Evolutionary conservation across 2,329 filamentous ascomycete genomes (phyloP).

Genomic region (Botrytis aclada): DNA sequence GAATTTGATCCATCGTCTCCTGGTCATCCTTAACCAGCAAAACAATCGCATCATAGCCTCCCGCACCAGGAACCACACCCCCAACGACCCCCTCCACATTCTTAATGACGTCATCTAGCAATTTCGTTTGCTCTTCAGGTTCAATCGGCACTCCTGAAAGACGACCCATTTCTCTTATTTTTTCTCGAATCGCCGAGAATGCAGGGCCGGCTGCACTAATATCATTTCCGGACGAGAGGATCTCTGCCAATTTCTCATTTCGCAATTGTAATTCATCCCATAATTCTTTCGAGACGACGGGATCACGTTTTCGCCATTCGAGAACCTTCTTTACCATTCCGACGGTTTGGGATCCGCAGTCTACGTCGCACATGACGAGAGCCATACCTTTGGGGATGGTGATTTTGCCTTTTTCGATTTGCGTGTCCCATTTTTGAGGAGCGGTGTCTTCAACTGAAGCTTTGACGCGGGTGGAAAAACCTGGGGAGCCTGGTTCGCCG

Average conservation of each 20-base stretch:
- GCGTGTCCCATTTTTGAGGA: slow-evolving; percentile 68
- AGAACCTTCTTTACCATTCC: slow-evolving; percentile 94
- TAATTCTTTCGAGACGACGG: slow-evolving; percentile 61
- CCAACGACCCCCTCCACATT: slow-evolving; percentile 46
- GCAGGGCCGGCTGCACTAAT: slow-evolving; percentile 46
- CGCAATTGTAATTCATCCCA: slow-evolving; percentile 73
- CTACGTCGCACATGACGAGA: slow-evolving; percentile 92
- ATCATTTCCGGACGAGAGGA: slow-evolving; percentile 51
- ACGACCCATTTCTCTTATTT: slow-evolving; percentile 74
- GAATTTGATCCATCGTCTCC: slow-evolving; percentile 58
- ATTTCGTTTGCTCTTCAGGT: slow-evolving; percentile 76
- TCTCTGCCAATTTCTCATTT: slow-evolving; percentile 68
- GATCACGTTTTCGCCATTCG: slow-evolving; percentile 68
- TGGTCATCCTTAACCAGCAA: slow-evolving; percentile 73
- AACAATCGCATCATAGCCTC: slow-evolving; percentile 87
- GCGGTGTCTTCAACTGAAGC: slow-evolving; percentile 61
- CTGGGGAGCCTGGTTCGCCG: slow-evolving; percentile 61
- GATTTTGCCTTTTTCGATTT: slow-evolving; percentile 67
- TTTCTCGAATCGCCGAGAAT: slow-evolving; percentile 52
- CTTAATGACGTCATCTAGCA: slow-evolving; percentile 72
- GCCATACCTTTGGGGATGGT: slow-evolving; percentile 70
- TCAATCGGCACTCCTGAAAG: slow-evolving; percentile 82
- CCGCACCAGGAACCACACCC: slow-evolving; percentile 65
- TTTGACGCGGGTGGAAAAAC: slow-evolving; percentile 65
- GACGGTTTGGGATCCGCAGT: slow-evolving; percentile 89